Evolutionary conservation across 345 rosid genomes (phyloP), one percentile per base, ranked within the genome.

Genomic region (Syzygium aqueum): DNA sequence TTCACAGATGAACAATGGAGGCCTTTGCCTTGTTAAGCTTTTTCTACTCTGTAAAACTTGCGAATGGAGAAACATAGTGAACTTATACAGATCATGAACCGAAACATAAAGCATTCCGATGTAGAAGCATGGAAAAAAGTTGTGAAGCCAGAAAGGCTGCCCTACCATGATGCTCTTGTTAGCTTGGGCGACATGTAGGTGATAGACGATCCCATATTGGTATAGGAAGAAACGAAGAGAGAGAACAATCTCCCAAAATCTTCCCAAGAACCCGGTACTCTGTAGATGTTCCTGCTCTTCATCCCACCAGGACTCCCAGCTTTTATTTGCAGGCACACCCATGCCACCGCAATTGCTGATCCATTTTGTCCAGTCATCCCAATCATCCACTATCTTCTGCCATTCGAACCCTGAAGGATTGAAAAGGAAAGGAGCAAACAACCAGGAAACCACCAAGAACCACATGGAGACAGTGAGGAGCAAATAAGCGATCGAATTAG

Each of bases 271-370:
- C 7, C 99, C 98, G 1, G 98, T 94, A 93, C 94, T 88, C 88
- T 91, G 94, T 52, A 97, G 91, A 89, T 97, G 99, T 89, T 96
- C 99, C 87, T 96, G 99, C 86, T 97, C 99, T 86, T 97, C 99
- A 11, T 97, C 97, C 99, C 99, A 97, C 99, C 99, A 97, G 4
- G 99, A 97, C 88, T 97, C 99, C 99, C 99, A 97, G 92, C 99
- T 97, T 93, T 96, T 96, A 90, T 77, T 88, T 87, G 97, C 98
- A 5, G 98, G 97, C 67, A 97, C 99, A 88, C 99, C 99, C 61
- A 97, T 95, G 16, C 99, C 99, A 53, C 99, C 99, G 67, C 93
- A 89, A 92, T 97, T 94, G 91, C 94, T 92, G 54, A 97, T 96
- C 99, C 99, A 96, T 87, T 96, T 97, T 85, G 94, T 17, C 99